Percentiles rank a stretch among this genome's conserved stretches.
Evolutionary conservation across 2,329 filamentous ascomycete genomes (phyloP).

Genomic region (Aspergillus unguis): DNA sequence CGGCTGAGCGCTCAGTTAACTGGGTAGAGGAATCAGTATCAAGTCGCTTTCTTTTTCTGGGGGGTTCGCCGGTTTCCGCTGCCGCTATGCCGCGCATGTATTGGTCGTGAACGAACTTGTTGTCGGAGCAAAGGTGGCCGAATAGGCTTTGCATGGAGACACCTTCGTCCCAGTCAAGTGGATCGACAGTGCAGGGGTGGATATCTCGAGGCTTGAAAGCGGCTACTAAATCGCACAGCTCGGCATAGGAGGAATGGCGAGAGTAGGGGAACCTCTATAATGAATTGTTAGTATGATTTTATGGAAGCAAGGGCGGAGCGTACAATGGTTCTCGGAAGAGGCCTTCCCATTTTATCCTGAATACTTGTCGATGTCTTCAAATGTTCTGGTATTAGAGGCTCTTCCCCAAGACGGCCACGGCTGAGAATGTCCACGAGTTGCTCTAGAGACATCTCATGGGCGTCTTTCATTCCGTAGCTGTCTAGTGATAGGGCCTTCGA

Average conservation of each 20-base stretch:
- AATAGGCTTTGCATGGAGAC: constrained; percentile 69
- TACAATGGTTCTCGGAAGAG: constrained; percentile 35
- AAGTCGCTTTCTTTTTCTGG: constrained; percentile 20
- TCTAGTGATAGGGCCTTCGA: constrained; percentile 38
- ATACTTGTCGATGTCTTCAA: background rate
- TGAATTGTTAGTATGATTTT: constrained; percentile 8
- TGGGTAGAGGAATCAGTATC: constrained; percentile 17
- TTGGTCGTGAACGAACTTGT: constrained; percentile 62
- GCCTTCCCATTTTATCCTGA: constrained; percentile 2
- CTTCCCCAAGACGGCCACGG: constrained; percentile 17
- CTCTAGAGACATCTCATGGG: constrained; percentile 36
- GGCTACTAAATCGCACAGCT: constrained; percentile 68
- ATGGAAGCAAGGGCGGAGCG: constrained; percentile 11
- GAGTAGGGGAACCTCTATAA: constrained; percentile 74
- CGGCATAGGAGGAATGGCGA: constrained; percentile 79
- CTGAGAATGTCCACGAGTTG: constrained; percentile 34
- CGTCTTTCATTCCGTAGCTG: constrained; percentile 36
- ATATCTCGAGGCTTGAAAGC: constrained; percentile 71
- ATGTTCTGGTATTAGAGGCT: background rate
- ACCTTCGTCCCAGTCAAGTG: constrained; percentile 59
- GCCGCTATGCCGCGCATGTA: constrained; percentile 50
- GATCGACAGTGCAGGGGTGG: constrained; percentile 75
- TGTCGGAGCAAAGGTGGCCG: constrained; percentile 62
- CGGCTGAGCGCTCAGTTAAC: constrained; percentile 21
- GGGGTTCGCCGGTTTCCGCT: constrained; percentile 18